Evolutionary conservation across 2,329 filamentous ascomycete genomes (phyloP).

Genomic region (Diaporthe humulicola): DNA sequence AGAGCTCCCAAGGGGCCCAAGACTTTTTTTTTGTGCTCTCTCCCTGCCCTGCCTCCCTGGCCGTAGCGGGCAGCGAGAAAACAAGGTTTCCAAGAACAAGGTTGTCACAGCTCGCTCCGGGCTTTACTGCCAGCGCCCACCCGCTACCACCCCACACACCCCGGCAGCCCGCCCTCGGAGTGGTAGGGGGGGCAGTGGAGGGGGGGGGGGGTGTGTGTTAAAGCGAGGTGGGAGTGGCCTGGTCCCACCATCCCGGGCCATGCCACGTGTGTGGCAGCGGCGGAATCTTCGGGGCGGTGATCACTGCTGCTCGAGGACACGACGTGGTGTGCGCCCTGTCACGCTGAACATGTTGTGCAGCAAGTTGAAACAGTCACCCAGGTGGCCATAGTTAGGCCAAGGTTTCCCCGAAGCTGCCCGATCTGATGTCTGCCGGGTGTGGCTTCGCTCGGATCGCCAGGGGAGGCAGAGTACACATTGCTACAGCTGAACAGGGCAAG

Average conservation of each 20-base stretch:
- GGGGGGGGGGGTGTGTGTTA: background rate
- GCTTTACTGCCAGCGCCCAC: conserved; percentile 14
- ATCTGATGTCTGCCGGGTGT: conserved; percentile 26
- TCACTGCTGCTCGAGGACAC: conserved; percentile 28
- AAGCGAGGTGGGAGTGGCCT: conserved; percentile 9
- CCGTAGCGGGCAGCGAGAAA: conserved; percentile 21
- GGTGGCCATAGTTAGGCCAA: conserved; percentile 19
- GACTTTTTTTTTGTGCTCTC: conserved; percentile 20
- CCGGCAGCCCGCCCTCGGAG: conserved; percentile 20
- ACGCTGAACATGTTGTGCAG: conserved; percentile 23
- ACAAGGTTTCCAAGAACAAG: conserved; percentile 33
- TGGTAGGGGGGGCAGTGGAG: conserved; percentile 1
- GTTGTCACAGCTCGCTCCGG: conserved; percentile 28
- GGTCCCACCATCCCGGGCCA: conserved; percentile 29
- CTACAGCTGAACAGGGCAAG: background rate
- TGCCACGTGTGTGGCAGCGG: conserved; percentile 32
- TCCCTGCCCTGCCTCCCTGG: conserved; percentile 28
- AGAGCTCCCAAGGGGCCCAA: conserved; percentile 29
- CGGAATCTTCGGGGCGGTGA: conserved; percentile 29
- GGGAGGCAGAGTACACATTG: background rate
- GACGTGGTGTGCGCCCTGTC: conserved; percentile 6
- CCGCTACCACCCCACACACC: conserved; percentile 15
- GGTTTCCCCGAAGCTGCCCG: conserved; percentile 28
- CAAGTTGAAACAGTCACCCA: conserved; percentile 24
- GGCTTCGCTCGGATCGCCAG: conserved; percentile 23